Conservation (phyloP, 306 rosid species). For the Sphenostylis stenocarpa region DNA sequence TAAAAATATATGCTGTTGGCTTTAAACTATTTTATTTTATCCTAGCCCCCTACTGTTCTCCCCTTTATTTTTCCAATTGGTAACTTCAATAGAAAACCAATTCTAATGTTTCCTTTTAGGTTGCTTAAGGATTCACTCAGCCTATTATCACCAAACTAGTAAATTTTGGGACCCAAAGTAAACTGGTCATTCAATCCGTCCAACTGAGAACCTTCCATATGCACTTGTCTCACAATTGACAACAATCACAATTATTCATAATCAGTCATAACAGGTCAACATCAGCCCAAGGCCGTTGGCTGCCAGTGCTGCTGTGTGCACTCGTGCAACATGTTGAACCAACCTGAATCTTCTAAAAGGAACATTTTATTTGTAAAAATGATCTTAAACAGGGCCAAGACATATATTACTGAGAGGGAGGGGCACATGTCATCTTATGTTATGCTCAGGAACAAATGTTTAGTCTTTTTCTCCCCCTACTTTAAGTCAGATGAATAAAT, state of each 20-base stretch:
- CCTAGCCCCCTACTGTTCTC: background rate
- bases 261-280: background rate
- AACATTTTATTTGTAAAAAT: background rate
- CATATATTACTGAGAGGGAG: background rate
- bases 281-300: background rate
- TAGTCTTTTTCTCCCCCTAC: background rate
- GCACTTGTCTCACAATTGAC: background rate
- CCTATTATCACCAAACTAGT: background rate
- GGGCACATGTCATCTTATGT: constrained; percentile 1
- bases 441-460: constrained; percentile 7
- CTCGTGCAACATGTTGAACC: background rate
- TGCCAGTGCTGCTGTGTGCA: background rate
- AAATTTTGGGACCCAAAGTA: background rate
- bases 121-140: constrained; percentile 3
- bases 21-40: background rate
- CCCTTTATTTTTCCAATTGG: background rate
- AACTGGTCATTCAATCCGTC: background rate
- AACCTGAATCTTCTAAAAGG: background rate
- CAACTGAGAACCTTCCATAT: background rate
- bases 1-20: background rate
- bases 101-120: background rate
- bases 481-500: background rate
- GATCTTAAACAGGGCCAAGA: background rate
- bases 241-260: background rate
- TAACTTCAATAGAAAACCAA: background rate